Conservation (phyloP, 164 flowering plant genomes). For the Stephania yunnanensis region DNA sequence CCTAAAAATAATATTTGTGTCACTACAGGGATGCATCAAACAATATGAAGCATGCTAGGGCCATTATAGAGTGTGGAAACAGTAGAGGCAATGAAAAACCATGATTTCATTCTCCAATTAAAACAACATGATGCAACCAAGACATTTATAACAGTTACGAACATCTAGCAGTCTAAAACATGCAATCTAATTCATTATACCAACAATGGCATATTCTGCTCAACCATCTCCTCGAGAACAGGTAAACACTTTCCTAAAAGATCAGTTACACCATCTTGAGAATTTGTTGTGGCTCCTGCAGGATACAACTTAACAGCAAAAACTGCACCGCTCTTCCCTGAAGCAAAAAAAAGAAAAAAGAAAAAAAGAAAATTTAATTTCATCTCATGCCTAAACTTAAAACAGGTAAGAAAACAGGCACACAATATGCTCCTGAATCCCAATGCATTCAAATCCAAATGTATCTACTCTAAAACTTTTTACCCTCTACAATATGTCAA, state of each 20-base stretch:
- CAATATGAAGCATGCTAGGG: background rate
- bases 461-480: too few relatives aligned
- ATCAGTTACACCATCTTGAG: slow-evolving; percentile 98
- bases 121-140: background rate
- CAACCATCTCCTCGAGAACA: slow-evolving; percentile 84
- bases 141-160: background rate
- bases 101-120: background rate
- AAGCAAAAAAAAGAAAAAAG: slow-evolving; percentile 4
- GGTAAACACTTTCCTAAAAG: slow-evolving; percentile 85
- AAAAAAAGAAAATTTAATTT: background rate
- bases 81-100: background rate
- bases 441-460: too few relatives aligned
- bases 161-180: background rate
- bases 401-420: background rate
- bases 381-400: background rate
- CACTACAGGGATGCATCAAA: background rate
- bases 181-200: slow-evolving; percentile 25
- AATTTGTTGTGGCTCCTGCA: slow-evolving; percentile 98
- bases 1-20: background rate
- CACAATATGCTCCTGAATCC: background rate
- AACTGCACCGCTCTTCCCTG: slow-evolving; percentile 84
- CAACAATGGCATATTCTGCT: slow-evolving; percentile 88
- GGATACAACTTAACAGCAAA: slow-evolving; percentile 92
- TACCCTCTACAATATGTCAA: too few relatives aligned
- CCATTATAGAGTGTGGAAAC: background rate